phyloP scores from a whole-genome alignment of 306 rosid genomes.

The Prunus salicina region DNA sequence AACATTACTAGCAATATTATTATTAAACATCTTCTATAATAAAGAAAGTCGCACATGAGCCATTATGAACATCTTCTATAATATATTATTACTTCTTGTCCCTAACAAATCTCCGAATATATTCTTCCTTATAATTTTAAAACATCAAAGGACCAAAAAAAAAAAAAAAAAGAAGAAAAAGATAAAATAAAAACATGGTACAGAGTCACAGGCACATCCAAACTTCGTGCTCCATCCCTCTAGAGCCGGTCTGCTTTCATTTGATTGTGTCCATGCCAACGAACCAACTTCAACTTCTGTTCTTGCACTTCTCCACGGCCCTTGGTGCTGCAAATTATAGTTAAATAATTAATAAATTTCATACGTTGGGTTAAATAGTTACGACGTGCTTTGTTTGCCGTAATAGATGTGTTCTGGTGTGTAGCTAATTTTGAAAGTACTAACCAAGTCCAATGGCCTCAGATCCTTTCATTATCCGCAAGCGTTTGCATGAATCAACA shows the following conservation, averaged over 20 bases:
- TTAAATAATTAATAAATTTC: not conserved
- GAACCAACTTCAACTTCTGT: slow-evolving; percentile 47
- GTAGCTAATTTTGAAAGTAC: not conserved
- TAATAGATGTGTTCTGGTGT: too few relatives aligned
- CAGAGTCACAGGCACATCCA: slow-evolving; percentile 43
- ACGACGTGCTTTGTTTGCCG: too few relatives aligned
- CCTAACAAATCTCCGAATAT: slow-evolving; percentile 48
- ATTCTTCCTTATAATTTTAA: slow-evolving; percentile 41
- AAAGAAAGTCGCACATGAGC: slow-evolving; percentile 16
- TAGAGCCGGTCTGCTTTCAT: slow-evolving; percentile 41
- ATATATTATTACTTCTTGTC: slow-evolving; percentile 35
- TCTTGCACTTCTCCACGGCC: slow-evolving; percentile 82
- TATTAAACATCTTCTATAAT: not conserved
- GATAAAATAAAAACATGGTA: slow-evolving; percentile 27
- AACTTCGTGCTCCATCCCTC: slow-evolving; percentile 37
- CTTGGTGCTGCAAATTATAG: slow-evolving; percentile 61
- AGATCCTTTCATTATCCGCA: slow-evolving; percentile 82
- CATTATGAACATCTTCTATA: slow-evolving; percentile 62
- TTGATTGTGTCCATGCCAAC: slow-evolving; percentile 20
- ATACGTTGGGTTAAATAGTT: too few relatives aligned
- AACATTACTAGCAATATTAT: slow-evolving; percentile 25
- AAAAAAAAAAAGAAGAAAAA: not conserved
- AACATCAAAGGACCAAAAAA: slow-evolving; percentile 20
- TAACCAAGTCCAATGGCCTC: slow-evolving; percentile 85
- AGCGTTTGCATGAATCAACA: slow-evolving; percentile 71